Evolutionary conservation across 73 alveolate species (phyloP).

Genomic region (Paramecium biaurelia): DNA sequence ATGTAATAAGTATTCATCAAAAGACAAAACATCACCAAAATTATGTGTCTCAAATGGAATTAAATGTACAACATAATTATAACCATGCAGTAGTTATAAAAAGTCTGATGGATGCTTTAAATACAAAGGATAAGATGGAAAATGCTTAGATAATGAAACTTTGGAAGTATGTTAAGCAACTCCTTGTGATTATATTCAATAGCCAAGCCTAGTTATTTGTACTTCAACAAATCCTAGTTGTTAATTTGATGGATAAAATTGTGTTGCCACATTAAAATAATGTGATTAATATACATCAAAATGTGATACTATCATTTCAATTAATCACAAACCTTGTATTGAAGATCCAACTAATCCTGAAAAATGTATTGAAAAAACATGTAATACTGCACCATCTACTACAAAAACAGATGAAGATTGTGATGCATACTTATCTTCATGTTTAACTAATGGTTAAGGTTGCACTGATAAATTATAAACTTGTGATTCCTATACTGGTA

Average conservation of each 20-base stretch:
- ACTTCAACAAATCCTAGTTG: neutral
- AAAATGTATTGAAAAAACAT: neutral
- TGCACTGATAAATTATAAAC: neutral
- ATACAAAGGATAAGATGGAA: neutral
- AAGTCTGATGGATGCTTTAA: neutral
- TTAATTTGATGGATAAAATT: neutral
- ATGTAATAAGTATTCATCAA: neutral
- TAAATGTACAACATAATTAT: neutral
- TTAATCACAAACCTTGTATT: neutral
- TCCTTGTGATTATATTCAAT: neutral
- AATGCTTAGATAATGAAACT: neutral
- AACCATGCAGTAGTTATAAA: neutral
- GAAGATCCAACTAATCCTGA: neutral
- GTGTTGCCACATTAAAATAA: neutral
- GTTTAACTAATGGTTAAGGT: slow-evolving; percentile 26
- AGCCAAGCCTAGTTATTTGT: neutral
- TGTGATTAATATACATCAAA: neutral
- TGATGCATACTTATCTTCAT: neutral
- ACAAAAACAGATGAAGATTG: neutral
- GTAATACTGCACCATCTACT: neutral
- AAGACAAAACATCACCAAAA: neutral
- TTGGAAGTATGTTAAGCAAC: neutral
- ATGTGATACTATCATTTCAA: neutral
- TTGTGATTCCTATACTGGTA: neutral
- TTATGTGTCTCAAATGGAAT: neutral